These are phyloP conservation scores for Capsicum chinense DNA, from an alignment of 257 asterid species.

Conservation along the genomic window DNA sequence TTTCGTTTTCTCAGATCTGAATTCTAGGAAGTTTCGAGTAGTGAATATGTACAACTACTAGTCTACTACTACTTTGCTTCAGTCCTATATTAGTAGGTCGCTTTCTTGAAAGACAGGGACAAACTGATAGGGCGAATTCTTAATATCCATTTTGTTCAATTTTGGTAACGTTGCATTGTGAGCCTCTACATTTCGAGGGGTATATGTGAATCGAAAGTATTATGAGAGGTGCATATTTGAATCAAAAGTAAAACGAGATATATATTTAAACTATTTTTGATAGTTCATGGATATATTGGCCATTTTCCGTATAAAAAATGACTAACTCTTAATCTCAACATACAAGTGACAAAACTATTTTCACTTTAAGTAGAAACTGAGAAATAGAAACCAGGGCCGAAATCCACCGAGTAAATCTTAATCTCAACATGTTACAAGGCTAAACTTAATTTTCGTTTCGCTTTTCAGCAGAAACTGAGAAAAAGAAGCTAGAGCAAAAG, in stretches of 20 bases:
- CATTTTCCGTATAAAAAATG: no score
- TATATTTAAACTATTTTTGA: no score
- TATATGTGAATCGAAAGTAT: no score
- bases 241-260: no score
- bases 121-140: background rate
- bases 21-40: background rate
- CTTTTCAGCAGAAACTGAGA: conserved; percentile 38
- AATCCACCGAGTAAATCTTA: background rate
- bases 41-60: background rate
- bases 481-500: conserved; percentile 27
- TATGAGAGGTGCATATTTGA: no score
- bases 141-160: background rate
- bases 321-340: no score
- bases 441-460: background rate
- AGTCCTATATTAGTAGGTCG: background rate
- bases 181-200: background rate
- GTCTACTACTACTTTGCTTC: background rate
- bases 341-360: no score
- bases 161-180: background rate
- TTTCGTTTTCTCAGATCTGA: background rate
- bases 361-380: conserved; percentile 37
- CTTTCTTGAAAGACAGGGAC: background rate
- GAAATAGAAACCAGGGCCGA: conserved; percentile 35
- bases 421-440: background rate
- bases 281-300: no score